Evolutionary conservation across 139 green algal species (phyloP).

Genomic region (Volvox africanus): DNA sequence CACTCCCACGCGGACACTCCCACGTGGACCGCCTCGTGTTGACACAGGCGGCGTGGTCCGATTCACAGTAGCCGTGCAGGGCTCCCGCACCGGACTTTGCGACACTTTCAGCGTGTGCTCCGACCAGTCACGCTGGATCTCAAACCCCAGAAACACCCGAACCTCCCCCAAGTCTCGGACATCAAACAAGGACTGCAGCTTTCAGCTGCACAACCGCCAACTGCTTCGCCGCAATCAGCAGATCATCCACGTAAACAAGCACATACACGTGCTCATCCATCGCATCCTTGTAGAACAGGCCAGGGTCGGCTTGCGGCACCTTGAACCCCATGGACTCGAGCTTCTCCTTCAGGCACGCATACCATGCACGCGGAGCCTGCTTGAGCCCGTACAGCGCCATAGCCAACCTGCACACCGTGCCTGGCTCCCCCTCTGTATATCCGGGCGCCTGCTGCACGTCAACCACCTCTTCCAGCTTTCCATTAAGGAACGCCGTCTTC

Average conservation of each 20-base stretch:
- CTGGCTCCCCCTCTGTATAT: background rate
- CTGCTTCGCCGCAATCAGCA: background rate
- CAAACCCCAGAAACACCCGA: too few species aligned
- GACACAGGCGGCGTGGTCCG: too few species aligned
- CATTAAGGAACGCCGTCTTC: slow-evolving; percentile 73
- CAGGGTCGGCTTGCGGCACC: slow-evolving; percentile 51
- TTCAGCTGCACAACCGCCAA: background rate
- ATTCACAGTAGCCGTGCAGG: too few species aligned
- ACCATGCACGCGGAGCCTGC: slow-evolving; percentile 65
- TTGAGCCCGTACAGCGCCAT: slow-evolving; percentile 67
- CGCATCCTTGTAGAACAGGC: slow-evolving; percentile 42
- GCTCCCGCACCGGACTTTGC: too few species aligned
- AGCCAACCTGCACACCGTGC: slow-evolving; percentile 22
- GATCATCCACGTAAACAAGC: slow-evolving; percentile 57
- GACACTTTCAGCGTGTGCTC: background rate
- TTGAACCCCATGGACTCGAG: slow-evolving; percentile 54
- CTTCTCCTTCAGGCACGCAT: slow-evolving; percentile 48
- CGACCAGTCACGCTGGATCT: slow-evolving; percentile 5
- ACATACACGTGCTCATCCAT: background rate
- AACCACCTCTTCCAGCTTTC: slow-evolving; percentile 55
- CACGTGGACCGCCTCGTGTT: too few species aligned
- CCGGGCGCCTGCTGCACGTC: slow-evolving; percentile 55
- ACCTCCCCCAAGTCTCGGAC: too few species aligned
- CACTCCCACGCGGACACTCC: too few species aligned
- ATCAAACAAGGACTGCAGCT: background rate